Conservation (phyloP, 2,329 filamentous ascomycete genomes). For the Monosporascus cannonballus region DNA sequence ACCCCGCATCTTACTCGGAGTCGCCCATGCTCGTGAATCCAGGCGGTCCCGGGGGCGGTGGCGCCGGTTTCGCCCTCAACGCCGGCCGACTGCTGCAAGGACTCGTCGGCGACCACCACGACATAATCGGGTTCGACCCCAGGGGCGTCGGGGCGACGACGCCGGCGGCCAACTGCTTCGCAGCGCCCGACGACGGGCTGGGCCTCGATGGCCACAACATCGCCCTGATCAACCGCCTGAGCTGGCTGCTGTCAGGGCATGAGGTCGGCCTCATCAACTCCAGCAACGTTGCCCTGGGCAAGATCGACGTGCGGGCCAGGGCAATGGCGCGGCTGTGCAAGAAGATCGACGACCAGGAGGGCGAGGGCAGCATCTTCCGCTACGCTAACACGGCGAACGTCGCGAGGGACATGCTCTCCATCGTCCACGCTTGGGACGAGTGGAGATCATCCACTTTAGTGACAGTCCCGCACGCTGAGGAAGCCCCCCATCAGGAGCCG, state of each 20-base stretch:
- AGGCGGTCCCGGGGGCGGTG: slow-evolving; percentile 40
- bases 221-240: slow-evolving; percentile 26
- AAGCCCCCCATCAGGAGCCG: slow-evolving; percentile 4
- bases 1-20: slow-evolving; percentile 25
- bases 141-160: slow-evolving; percentile 35
- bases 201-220: slow-evolving; percentile 19
- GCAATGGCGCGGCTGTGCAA: slow-evolving; percentile 28
- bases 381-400: slow-evolving; percentile 28
- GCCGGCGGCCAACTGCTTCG: slow-evolving; percentile 34
- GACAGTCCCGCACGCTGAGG: not conserved
- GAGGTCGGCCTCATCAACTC: slow-evolving; percentile 30
- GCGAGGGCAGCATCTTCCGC: slow-evolving; percentile 26
- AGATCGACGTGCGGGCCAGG: slow-evolving; percentile 20
- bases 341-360: slow-evolving; percentile 20
- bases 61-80: slow-evolving; percentile 23
- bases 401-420: slow-evolving; percentile 35
- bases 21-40: slow-evolving; percentile 39
- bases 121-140: slow-evolving; percentile 43
- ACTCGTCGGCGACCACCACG: slow-evolving; percentile 32
- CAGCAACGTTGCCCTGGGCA: slow-evolving; percentile 25
- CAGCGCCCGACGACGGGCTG: slow-evolving; percentile 11
- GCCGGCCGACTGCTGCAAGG: slow-evolving; percentile 26
- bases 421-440: slow-evolving; percentile 32
- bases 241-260: slow-evolving; percentile 24
- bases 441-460: slow-evolving; percentile 17